A percentile compares a stretch with the other conserved stretches of the same genome.
phyloP scores from a whole-genome alignment of 345 rosid species.

The Psidium friedrichsthalianum region DNA sequence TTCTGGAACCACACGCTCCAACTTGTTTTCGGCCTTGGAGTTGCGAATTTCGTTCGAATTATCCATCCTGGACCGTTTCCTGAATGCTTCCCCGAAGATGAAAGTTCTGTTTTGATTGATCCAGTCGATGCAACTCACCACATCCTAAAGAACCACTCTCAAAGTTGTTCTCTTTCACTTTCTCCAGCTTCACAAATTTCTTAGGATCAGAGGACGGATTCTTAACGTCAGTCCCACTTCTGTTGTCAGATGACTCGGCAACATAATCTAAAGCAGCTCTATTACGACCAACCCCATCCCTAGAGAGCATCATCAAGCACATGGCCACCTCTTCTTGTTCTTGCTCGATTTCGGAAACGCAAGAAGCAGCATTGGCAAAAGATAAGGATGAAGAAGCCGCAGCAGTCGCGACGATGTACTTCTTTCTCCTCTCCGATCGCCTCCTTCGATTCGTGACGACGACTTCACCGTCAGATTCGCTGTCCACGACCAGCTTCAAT shows the following conservation, averaged over 20 bases:
- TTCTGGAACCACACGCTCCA: not conserved
- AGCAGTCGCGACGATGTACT: constrained; percentile 11
- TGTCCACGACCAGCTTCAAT: not conserved
- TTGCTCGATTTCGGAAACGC: constrained; percentile 33
- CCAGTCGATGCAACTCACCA: not conserved
- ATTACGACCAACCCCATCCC: constrained; percentile 17
- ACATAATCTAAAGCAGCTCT: constrained; percentile 14
- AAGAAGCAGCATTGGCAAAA: constrained; percentile 25
- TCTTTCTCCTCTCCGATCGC: constrained; percentile 37
- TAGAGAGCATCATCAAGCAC: constrained; percentile 60
- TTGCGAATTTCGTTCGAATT: not conserved
- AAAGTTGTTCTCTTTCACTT: not conserved
- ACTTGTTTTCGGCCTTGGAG: not conserved
- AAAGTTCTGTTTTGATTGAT: not conserved
- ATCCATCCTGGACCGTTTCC: not conserved
- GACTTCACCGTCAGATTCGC: not conserved
- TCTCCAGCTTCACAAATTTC: not conserved
- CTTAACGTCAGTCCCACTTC: not conserved
- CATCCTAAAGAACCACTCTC: constrained; percentile 1
- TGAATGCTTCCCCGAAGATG: not conserved
- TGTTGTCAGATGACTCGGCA: constrained; percentile 26
- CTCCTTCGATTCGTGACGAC: constrained; percentile 14
- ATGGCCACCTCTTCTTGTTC: constrained; percentile 59
- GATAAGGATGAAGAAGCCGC: constrained; percentile 31
- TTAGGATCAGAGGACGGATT: not conserved